phyloP scores from a whole-genome alignment of 768 basidiomycete genomes.

The Boletellus sp. region DNA sequence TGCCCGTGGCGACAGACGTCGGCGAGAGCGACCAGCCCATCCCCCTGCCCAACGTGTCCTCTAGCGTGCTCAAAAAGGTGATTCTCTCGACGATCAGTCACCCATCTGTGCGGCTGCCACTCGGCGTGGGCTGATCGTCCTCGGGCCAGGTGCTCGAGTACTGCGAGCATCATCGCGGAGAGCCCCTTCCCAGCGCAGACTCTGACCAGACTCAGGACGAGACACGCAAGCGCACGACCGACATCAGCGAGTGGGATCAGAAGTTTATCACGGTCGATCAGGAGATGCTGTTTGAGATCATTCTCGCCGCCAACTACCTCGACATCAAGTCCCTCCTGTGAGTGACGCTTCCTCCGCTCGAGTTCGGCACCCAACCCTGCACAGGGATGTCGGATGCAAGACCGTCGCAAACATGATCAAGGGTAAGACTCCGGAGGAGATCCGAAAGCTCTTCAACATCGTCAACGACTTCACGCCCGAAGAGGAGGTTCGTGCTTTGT shows the following conservation, averaged over 20 bases:
- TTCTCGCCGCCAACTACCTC: conserved; percentile 98
- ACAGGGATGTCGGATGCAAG: conserved; percentile 95
- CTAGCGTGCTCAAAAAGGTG: conserved; percentile 91
- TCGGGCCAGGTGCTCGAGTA: conserved; percentile 97
- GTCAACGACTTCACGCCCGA: conserved; percentile 98
- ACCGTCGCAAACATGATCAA: conserved; percentile 99
- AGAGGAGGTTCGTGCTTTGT: conserved; percentile 70
- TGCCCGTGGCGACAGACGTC: conserved; percentile 56
- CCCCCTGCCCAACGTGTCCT: conserved; percentile 91
- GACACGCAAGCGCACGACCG: conserved; percentile 95
- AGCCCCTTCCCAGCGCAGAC: conserved; percentile 88
- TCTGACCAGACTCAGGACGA: conserved; percentile 84
- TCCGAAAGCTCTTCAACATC: conserved; percentile 96
- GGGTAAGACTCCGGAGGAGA: conserved; percentile 99
- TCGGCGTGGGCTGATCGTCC: conserved; percentile 2
- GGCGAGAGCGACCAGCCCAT: conserved; percentile 94
- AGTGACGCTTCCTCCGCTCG: conserved; percentile 27
- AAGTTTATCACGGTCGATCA: conserved; percentile 99
- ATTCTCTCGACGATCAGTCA: conserved; percentile 7
- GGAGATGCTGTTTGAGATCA: conserved; percentile 99
- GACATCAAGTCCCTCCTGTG: conserved; percentile 98
- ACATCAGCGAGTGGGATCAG: conserved; percentile 99
- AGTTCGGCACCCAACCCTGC: not conserved
- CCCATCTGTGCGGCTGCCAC: not conserved
- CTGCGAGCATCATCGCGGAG: conserved; percentile 97